These are phyloP conservation scores for Cyamopsis tetragonoloba DNA, from an alignment of 306 rosid species.

Conservation along the genomic window DNA sequence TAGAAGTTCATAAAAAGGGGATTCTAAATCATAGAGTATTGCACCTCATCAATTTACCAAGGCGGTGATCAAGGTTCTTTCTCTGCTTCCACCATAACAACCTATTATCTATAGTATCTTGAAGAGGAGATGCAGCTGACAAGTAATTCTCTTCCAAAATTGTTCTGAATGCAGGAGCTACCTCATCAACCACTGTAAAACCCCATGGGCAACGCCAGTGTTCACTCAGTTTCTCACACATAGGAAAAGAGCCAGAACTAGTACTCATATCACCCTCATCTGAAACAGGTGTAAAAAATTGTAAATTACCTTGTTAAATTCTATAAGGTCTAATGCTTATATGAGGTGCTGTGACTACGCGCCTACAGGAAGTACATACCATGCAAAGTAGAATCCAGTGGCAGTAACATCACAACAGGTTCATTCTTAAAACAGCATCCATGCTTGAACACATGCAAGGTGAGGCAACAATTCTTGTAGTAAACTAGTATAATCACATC, in stretches of 20 bases:
- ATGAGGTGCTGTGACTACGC: background rate
- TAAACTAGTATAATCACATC: constrained; percentile 54
- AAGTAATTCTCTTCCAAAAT: constrained; percentile 69
- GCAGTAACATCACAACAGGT: constrained; percentile 68
- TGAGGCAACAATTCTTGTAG: constrained; percentile 49
- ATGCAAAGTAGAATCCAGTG: constrained; percentile 55
- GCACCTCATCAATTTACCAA: too few species aligned
- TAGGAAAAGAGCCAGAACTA: constrained; percentile 23
- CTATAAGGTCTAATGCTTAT: background rate
- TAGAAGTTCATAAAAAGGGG: too few species aligned
- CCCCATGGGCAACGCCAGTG: constrained; percentile 95
- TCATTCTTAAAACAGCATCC: constrained; percentile 65
- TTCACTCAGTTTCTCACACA: constrained; percentile 31
- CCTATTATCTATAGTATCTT: constrained; percentile 57
- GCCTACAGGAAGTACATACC: constrained; percentile 44
- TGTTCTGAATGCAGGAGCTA: constrained; percentile 74
- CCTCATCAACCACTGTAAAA: constrained; percentile 64
- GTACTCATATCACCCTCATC: constrained; percentile 41
- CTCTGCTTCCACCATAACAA: constrained; percentile 73
- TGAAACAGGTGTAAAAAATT: constrained; percentile 23
- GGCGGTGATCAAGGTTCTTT: constrained; percentile 66
- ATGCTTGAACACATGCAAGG: constrained; percentile 53
- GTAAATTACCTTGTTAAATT: constrained; percentile 8
- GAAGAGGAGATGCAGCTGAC: constrained; percentile 41
- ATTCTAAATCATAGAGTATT: too few species aligned